Evolutionary conservation across 139 green algal species (phyloP).

Genomic region (Chlorokybus atmophyticus): DNA sequence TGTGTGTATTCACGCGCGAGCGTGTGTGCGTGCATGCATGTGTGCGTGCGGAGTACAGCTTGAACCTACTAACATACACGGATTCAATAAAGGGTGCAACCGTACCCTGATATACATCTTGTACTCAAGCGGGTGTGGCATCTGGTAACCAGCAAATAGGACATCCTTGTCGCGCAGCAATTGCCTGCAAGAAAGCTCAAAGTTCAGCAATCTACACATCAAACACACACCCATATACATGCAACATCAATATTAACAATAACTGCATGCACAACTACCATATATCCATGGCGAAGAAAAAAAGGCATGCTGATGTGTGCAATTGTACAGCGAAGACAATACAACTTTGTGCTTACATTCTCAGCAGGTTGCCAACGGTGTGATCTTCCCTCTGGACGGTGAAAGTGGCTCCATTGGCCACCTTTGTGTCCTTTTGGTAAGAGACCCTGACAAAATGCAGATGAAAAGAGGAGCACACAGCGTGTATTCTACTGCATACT

Average conservation of each 20-base stretch:
- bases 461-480: background rate
- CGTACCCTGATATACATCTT: constrained; percentile 55
- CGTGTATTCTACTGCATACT: too few relatives aligned
- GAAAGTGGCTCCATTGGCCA: constrained; percentile 73
- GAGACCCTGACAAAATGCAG: constrained; percentile 31
- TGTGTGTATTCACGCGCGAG: background rate
- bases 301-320: too few relatives aligned
- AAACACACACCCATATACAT: constrained; percentile 1
- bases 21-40: background rate
- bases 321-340: too few relatives aligned
- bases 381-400: constrained; percentile 80
- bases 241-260: too few relatives aligned
- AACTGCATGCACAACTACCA: too few relatives aligned
- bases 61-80: background rate
- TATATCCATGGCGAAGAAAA: too few relatives aligned
- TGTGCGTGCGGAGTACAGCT: background rate
- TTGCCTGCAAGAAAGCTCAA: constrained; percentile 22
- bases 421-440: constrained; percentile 68
- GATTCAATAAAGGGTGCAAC: background rate
- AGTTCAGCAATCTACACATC: background rate
- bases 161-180: constrained; percentile 39
- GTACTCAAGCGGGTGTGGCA: constrained; percentile 84
- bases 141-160: constrained; percentile 83
- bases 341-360: constrained; percentile 46
- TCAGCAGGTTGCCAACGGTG: constrained; percentile 84